A percentile compares a stretch with the other conserved stretches of the same genome.
These are phyloP conservation scores for Amaranthus cruentus DNA, from an alignment of 148 eudicot species.

Conservation along the genomic window DNA sequence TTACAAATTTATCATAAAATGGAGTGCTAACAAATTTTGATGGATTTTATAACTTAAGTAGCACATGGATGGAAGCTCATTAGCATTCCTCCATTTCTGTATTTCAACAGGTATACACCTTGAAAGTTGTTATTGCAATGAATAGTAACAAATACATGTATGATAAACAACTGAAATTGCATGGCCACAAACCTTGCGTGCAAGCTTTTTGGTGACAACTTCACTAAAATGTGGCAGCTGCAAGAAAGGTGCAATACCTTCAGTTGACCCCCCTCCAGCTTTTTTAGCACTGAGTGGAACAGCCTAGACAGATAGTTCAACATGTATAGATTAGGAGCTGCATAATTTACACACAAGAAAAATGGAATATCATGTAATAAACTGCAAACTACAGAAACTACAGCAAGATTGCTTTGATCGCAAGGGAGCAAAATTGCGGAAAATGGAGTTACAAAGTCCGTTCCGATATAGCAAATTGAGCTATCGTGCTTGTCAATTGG, in stretches of 20 bases:
- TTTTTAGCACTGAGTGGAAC: conserved; percentile 92
- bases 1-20: no score
- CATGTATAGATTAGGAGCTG: background rate
- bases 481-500: background rate
- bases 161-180: background rate
- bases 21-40: no score
- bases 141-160: background rate
- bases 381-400: background rate
- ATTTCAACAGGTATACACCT: background rate
- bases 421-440: background rate
- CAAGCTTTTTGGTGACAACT: conserved; percentile 59
- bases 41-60: no score
- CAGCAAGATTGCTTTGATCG: background rate
- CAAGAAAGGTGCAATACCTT: conserved; percentile 86
- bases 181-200: conserved; percentile 55
- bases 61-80: no score
- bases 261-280: conserved; percentile 64
- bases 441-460: background rate
- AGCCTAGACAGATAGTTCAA: conserved; percentile 50
- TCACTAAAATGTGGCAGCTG: conserved; percentile 96
- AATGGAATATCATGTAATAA: background rate
- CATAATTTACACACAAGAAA: background rate
- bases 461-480: background rate
- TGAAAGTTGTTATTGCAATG: background rate
- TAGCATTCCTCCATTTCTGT: background rate